phyloP scores from a whole-genome alignment of 1,284 basidiomycete genomes.

The Pseudozyma sp. region DNA sequence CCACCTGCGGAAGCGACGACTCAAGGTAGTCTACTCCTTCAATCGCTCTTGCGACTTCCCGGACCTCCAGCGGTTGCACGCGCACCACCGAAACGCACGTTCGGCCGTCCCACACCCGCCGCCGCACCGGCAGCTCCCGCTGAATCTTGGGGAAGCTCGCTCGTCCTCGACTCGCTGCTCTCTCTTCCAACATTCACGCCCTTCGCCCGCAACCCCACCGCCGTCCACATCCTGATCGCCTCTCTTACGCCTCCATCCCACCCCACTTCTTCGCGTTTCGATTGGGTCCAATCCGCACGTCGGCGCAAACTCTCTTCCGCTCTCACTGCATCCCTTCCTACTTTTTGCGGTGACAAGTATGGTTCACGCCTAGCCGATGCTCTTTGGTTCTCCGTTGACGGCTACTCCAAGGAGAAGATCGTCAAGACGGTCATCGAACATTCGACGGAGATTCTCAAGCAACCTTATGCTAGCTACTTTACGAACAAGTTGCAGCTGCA shows the following conservation, averaged over 20 bases:
- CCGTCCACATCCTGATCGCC: slow-evolving; percentile 46
- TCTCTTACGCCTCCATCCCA: slow-evolving; percentile 21
- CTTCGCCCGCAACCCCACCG: slow-evolving; percentile 30
- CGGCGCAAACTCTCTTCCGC: slow-evolving; percentile 33
- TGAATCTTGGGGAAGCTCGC: slow-evolving; percentile 18
- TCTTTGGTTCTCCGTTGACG: slow-evolving; percentile 57
- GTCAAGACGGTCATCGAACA: slow-evolving; percentile 32
- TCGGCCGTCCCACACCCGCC: slow-evolving; percentile 18
- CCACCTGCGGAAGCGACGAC: slow-evolving; percentile 24
- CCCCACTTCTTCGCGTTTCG: slow-evolving; percentile 2
- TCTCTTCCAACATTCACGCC: slow-evolving; percentile 43
- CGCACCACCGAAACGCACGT: slow-evolving; percentile 32
- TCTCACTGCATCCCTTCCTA: slow-evolving; percentile 35
- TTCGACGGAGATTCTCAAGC: slow-evolving; percentile 47
- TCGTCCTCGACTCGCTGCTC: slow-evolving; percentile 48
- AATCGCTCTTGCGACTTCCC: slow-evolving; percentile 50
- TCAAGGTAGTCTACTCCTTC: slow-evolving; percentile 63
- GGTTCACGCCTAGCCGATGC: slow-evolving; percentile 64
- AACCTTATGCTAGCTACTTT: slow-evolving; percentile 60
- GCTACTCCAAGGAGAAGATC: slow-evolving; percentile 51
- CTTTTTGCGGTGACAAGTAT: slow-evolving; percentile 58
- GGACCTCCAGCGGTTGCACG: slow-evolving; percentile 33
- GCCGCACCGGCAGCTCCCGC: not conserved
- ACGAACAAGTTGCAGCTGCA: slow-evolving; percentile 57
- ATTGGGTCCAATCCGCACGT: slow-evolving; percentile 22